phyloP scores from a whole-genome alignment of 202 grass and related monocot species.

The Zizania palustris region DNA sequence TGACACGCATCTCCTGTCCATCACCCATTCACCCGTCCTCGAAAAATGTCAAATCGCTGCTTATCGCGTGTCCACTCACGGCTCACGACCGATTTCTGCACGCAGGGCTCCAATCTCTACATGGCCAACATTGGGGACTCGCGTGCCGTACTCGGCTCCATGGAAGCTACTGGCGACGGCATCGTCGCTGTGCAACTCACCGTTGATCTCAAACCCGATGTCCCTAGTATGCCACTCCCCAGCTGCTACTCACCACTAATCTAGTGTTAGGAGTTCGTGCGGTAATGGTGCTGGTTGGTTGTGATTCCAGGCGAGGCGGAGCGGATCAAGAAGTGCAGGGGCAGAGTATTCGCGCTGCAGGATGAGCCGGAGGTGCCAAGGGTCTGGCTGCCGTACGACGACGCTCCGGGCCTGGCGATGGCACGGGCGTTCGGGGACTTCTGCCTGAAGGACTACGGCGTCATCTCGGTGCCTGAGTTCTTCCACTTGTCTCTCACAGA shows the following conservation, averaged over 20 bases:
- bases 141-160: constrained; percentile 79
- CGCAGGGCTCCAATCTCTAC: constrained; percentile 77
- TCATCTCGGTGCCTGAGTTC: constrained; percentile 97
- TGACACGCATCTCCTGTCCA: not conserved
- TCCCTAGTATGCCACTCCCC: constrained; percentile 68
- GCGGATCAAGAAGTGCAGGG: constrained; percentile 93
- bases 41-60: constrained; percentile 31
- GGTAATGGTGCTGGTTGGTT: constrained; percentile 1
- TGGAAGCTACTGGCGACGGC: constrained; percentile 44
- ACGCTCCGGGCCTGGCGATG: constrained; percentile 93
- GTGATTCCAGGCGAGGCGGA: constrained; percentile 76
- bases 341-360: constrained; percentile 93
- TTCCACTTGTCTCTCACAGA: constrained; percentile 79
- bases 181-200: constrained; percentile 81
- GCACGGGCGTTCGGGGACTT: constrained; percentile 95
- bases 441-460: constrained; percentile 96
- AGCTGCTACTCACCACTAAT: not conserved
- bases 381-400: constrained; percentile 95
- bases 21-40: not conserved
- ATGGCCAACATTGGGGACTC: constrained; percentile 96
- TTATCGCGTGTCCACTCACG: constrained; percentile 15
- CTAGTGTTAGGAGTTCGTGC: not conserved
- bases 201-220: constrained; percentile 95
- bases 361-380: constrained; percentile 96
- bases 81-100: constrained; percentile 19